phyloP scores from a whole-genome alignment of 208 protist genomes.

The Wallacemonas collosoma region DNA sequence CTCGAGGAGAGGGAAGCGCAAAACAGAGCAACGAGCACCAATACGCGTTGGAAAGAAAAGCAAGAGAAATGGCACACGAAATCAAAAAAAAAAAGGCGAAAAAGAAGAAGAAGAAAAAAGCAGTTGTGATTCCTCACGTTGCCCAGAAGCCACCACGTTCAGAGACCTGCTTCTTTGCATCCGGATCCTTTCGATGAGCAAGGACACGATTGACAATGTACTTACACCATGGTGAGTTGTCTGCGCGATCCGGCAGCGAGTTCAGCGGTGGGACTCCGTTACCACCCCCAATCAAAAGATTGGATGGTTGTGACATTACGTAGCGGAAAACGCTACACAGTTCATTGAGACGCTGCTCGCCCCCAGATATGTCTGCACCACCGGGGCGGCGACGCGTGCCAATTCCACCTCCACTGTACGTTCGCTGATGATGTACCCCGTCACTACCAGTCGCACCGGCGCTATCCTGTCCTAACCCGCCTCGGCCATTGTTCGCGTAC shows the following conservation, averaged over 20 bases:
- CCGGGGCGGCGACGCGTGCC: background rate
- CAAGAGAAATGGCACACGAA: background rate
- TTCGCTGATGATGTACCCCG: background rate
- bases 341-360: conserved; percentile 33
- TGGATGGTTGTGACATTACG: conserved; percentile 55
- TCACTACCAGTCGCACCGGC: background rate
- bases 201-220: conserved; percentile 60
- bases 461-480: background rate
- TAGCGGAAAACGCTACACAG: conserved; percentile 56
- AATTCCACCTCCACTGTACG: background rate
- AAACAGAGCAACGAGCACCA: background rate
- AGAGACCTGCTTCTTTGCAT: conserved; percentile 18
- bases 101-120: conserved; percentile 18
- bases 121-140: background rate
- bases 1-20: too few relatives aligned
- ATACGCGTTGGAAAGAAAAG: background rate
- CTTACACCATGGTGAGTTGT: conserved; percentile 68
- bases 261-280: conserved; percentile 55
- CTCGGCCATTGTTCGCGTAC: background rate
- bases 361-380: background rate
- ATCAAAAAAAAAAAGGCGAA: background rate
- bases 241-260: conserved; percentile 43
- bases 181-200: conserved; percentile 50
- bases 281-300: conserved; percentile 42
- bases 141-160: conserved; percentile 11